Percentiles rank a stretch among this genome's conserved stretches.
phyloP scores from a whole-genome alignment of 768 basidiomycete genomes.

The Hygrocybe punicea region DNA sequence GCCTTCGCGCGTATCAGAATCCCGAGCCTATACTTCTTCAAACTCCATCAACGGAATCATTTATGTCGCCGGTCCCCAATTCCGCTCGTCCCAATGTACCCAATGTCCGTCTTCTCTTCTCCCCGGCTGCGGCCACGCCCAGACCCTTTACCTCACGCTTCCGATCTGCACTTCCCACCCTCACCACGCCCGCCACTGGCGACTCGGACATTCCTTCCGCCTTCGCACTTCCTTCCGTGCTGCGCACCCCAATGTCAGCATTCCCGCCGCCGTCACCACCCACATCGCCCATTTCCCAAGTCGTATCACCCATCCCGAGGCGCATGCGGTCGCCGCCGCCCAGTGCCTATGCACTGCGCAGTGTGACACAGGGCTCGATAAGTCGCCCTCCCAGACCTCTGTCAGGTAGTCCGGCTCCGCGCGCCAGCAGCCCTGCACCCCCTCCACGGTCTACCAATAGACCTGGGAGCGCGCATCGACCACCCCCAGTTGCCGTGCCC shows the following conservation, averaged over 20 bases:
- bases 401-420: slow-evolving; percentile 24
- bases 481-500: slow-evolving; percentile 53
- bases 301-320: slow-evolving; percentile 35
- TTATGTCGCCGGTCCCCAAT: slow-evolving; percentile 6
- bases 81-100: slow-evolving; percentile 13
- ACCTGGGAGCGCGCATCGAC: slow-evolving; percentile 54
- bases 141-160: slow-evolving; percentile 5
- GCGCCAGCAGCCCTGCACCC: slow-evolving; percentile 47
- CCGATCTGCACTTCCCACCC: background rate
- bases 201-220: background rate
- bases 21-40: slow-evolving; percentile 14
- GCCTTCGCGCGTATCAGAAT: slow-evolving; percentile 28
- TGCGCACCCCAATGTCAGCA: slow-evolving; percentile 11
- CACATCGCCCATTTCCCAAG: slow-evolving; percentile 21
- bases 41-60: slow-evolving; percentile 5
- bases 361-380: slow-evolving; percentile 2
- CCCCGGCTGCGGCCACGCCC: slow-evolving; percentile 4
- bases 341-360: slow-evolving; percentile 23
- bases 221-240: background rate
- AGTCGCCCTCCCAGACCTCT: slow-evolving; percentile 9
- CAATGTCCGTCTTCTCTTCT: slow-evolving; percentile 6
- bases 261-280: slow-evolving; percentile 21
- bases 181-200: background rate
- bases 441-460: slow-evolving; percentile 67
- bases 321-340: slow-evolving; percentile 32